Base-by-base conservation (phyloP, 331 rosid genomes). In the Quercus lobata region DNA sequence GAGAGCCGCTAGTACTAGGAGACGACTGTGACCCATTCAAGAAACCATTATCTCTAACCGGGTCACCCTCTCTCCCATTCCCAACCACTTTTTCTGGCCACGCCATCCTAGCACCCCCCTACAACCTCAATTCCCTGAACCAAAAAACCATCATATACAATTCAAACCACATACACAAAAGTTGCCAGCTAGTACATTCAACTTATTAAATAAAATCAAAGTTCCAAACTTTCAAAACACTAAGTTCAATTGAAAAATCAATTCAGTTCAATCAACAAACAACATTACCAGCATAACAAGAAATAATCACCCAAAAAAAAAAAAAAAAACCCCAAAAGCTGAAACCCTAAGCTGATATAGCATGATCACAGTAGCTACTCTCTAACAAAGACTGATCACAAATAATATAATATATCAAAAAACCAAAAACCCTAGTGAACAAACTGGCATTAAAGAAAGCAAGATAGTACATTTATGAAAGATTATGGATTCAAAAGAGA, bases 41-140 rank as follows among this genome's bases (percentile, higher is more conserved):
- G 85, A 95, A 92, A 27, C 97, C 98, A 84, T 95, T 95, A 27
- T 90, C 96, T 60, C 86, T 86, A 11, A 66, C 69, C 25, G 84
- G 80, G 30, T 83, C 88, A 81, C 83, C 84, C 77, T 86, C 91
- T 84, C 78, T 86, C 78, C 88, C 96, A 79, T 80, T 84, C 74
- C 80, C 85, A 44, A 62, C 88, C 65, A 68, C 92, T 69, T 89
- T 88, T 62, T 92, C 96, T 16, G 86, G 77, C 91, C 92, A 86
- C 18, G 89, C 96, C 98, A 95, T 95, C 73, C 24, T 70, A 17
- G 82, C 69, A 61, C 46, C n/a, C 25, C n/a, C 25, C 74, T 34
- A 78, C 71, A 78, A 78, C 71, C 80, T 73, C 84, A 79, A 82
- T 75, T 80, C 57, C 80, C 88, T 84, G 84, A 54, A 75, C 53